Evolutionary conservation across 2,329 filamentous ascomycete genomes (phyloP), one percentile per base, ranked within the genome.

Genomic region (Aspergillus carbonarius): DNA sequence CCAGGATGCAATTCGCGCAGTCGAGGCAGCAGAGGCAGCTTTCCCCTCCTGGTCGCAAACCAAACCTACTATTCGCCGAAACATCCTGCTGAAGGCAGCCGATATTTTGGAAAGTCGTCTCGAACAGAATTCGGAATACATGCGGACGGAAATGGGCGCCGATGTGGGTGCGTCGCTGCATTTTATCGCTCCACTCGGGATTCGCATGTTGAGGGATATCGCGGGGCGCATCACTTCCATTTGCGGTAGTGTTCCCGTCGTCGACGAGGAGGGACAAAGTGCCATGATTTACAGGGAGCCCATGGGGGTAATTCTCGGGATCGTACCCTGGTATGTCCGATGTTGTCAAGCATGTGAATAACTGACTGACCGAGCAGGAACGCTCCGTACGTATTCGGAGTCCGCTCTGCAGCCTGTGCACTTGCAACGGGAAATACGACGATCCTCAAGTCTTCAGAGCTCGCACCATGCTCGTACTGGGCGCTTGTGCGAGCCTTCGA

Each of bases 291-390:
- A 87, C 57, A 87, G 86, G 67, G 90, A 93, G 73, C 89, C 91
- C 0, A 91, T 85, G 68, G 91, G 91, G 1, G 90, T 93, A 4
- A 82, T 92, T 20, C 77, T 95, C 30, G 88, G 85, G 0, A 90
- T 95, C 70, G 89, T 89, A 1, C 90, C 91, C 7, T 96, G 91
- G 91, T 91, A 77, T 64, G 72, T 56, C 20, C 23, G 3, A 9
- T 7, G 13, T n/a, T 47, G 8, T 37, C 9, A 34, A 17, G 9
- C 27, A 32, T 47, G n/a, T 34, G 42, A 50, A 32, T 8, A 20
- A 2, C 2, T 6, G 32, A 53, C 44, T 47, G 48, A 52, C 32
- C 25, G 6, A 42, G 18, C 54, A 82, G 80, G 81, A 81, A 86
- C 62, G 83, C 83, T 0, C 83, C 81, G 0, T 78, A 78, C 54